Conservation (phyloP, 495 filamentous ascomycete genomes). For the Penicillium parvum region DNA sequence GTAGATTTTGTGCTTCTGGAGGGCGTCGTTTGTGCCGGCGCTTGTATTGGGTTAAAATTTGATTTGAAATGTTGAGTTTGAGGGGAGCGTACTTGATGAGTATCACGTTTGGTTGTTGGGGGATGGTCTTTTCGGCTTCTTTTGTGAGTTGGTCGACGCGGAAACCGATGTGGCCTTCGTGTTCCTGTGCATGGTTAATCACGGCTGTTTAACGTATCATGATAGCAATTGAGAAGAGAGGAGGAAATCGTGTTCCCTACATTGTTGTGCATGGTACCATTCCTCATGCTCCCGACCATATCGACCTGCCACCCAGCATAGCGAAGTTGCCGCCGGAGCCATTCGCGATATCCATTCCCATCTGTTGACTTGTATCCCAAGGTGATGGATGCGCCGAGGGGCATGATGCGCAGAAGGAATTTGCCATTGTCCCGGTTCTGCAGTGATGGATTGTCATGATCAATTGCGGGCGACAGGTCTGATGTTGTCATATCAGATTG, state of each 20-base stretch:
- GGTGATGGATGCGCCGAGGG: constrained; percentile 57
- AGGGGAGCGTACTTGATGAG: not conserved
- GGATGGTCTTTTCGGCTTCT: constrained; percentile 27
- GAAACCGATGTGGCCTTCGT: constrained; percentile 48
- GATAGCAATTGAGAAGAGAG: not conserved
- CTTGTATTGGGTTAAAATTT: constrained; percentile 9
- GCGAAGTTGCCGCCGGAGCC: constrained; percentile 35
- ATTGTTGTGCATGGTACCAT: constrained; percentile 49
- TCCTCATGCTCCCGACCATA: constrained; percentile 44
- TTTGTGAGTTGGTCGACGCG: constrained; percentile 41
- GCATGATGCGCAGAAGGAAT: constrained; percentile 44
- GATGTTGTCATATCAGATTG: not conserved
- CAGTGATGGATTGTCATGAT: not conserved
- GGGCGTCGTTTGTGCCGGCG: constrained; percentile 48
- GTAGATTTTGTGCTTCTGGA: constrained; percentile 29
- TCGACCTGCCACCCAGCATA: constrained; percentile 40
- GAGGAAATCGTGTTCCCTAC: constrained; percentile 16
- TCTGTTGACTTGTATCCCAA: constrained; percentile 47
- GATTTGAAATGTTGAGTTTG: not conserved
- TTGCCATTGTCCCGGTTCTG: constrained; percentile 6
- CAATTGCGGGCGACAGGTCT: not conserved
- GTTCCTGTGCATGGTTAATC: constrained; percentile 19
- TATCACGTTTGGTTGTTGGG: constrained; percentile 45
- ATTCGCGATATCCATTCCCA: constrained; percentile 51
- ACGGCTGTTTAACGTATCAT: not conserved